phyloP scores from a whole-genome alignment of 139 green algal species.

The Diplosphaera chodatii region DNA sequence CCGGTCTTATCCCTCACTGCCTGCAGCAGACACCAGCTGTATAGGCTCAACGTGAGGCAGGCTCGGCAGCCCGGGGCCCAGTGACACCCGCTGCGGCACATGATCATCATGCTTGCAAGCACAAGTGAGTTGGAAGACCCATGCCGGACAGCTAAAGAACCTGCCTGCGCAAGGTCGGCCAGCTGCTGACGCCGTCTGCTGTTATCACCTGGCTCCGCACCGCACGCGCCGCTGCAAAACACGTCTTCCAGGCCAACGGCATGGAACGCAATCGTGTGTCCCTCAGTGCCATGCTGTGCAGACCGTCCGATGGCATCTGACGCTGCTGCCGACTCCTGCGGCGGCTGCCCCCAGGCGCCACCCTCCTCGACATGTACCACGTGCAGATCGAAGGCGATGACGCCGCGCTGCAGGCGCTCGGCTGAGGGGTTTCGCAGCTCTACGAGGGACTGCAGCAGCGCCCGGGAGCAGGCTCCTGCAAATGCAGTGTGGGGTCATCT shows the following conservation, averaged over 20 bases:
- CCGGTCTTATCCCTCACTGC: slow-evolving; percentile 55
- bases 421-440: slow-evolving; percentile 31
- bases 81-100: neutral
- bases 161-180: slow-evolving; percentile 12
- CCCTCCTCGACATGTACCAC: slow-evolving; percentile 46
- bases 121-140: neutral
- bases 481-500: neutral
- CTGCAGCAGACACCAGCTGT: too few relatives aligned
- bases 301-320: neutral
- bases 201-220: slow-evolving; percentile 1
- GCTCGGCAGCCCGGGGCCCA: too few relatives aligned
- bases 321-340: neutral
- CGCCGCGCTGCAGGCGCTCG: slow-evolving; percentile 30
- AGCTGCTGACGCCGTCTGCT: slow-evolving; percentile 1
- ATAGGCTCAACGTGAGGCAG: too few relatives aligned
- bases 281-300: neutral
- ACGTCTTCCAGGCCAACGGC: slow-evolving; percentile 32
- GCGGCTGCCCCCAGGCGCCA: neutral
- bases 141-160: neutral
- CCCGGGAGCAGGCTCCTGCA: slow-evolving; percentile 28
- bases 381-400: slow-evolving; percentile 39
- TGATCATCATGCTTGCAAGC: neutral
- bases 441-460: slow-evolving; percentile 37
- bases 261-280: slow-evolving; percentile 1
- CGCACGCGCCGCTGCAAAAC: slow-evolving; percentile 17